A percentile compares a stretch with the other conserved stretches of the same genome.
Evolutionary conservation across 2,329 filamentous ascomycete genomes (phyloP).

Genomic region (Aspergillus pseudoviridinutans): DNA sequence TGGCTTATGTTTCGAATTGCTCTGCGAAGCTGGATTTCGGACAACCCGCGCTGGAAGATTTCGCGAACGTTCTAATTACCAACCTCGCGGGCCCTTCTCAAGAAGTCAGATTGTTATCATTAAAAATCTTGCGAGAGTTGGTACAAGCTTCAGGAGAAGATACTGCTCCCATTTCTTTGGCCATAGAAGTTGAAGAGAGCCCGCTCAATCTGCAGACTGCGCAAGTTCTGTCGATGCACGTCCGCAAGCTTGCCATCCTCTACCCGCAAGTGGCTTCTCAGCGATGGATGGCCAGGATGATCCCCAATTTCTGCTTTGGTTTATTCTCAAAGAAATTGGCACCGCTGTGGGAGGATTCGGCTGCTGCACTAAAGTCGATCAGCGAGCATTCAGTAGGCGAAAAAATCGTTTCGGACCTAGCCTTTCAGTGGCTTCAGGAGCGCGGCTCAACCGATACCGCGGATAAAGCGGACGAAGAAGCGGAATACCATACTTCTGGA

Average conservation of each 20-base stretch:
- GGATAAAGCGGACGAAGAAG: constrained; percentile 24
- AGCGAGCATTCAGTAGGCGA: constrained; percentile 68
- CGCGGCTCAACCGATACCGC: constrained; percentile 20
- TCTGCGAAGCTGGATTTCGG: constrained; percentile 33
- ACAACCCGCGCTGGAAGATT: constrained; percentile 55
- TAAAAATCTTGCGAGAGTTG: constrained; percentile 65
- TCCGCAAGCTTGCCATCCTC: constrained; percentile 67
- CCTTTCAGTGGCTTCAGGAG: constrained; percentile 69
- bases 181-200: constrained; percentile 76
- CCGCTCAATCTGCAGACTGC: constrained; percentile 72
- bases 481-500: constrained; percentile 22
- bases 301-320: constrained; percentile 83
- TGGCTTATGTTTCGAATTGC: constrained; percentile 45
- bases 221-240: constrained; percentile 75
- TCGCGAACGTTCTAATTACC: constrained; percentile 62
- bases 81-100: constrained; percentile 76
- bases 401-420: constrained; percentile 64
- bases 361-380: constrained; percentile 70
- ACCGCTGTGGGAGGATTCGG: constrained; percentile 82
- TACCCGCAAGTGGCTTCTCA: constrained; percentile 59
- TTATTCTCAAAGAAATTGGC: constrained; percentile 81
- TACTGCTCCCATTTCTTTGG: constrained; percentile 48
- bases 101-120: constrained; percentile 65
- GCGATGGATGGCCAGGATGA: constrained; percentile 64
- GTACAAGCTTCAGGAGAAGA: constrained; percentile 46